Evolutionary conservation across 192 early-diverging fungal genomes (phyloP).

Genomic region (Tieghemiomyces parasiticus): DNA sequence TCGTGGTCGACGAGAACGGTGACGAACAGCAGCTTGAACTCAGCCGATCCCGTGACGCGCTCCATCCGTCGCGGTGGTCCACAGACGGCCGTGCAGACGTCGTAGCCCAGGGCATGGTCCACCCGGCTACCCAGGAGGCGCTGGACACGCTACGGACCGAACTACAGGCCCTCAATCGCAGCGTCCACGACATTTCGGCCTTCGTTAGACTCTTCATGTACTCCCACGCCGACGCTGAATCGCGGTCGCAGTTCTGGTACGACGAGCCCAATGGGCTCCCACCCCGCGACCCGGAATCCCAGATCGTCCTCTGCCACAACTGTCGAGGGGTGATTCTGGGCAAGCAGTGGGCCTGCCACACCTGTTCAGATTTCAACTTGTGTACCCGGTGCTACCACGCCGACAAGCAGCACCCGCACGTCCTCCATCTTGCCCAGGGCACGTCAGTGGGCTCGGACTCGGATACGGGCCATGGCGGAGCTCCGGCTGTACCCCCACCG

Average conservation of each 20-base stretch:
- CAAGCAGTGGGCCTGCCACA: not conserved
- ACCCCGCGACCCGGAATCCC: not conserved
- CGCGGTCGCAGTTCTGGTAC: constrained; percentile 2
- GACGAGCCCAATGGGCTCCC: not conserved
- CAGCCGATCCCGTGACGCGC: no score
- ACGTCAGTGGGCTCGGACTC: no score
- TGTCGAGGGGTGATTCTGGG: constrained; percentile 8
- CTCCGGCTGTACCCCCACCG: no score
- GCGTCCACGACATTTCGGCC: not conserved
- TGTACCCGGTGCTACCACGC: not conserved
- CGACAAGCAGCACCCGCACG: not conserved
- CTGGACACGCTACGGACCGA: not conserved
- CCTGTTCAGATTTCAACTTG: not conserved
- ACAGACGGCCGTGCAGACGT: no score
- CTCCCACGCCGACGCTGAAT: not conserved
- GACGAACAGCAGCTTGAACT: no score
- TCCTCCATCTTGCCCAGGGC: no score
- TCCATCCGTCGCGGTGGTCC: no score
- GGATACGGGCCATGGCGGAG: no score
- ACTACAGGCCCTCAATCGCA: not conserved
- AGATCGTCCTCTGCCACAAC: not conserved
- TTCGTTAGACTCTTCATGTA: constrained; percentile 1
- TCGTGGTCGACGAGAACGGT: no score
- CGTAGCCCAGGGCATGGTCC: not conserved
- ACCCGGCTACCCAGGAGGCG: constrained; percentile 1